Evolutionary conservation across 2,329 filamentous ascomycete species (phyloP).

Genomic region (Coleophoma eucalyptorum): DNA sequence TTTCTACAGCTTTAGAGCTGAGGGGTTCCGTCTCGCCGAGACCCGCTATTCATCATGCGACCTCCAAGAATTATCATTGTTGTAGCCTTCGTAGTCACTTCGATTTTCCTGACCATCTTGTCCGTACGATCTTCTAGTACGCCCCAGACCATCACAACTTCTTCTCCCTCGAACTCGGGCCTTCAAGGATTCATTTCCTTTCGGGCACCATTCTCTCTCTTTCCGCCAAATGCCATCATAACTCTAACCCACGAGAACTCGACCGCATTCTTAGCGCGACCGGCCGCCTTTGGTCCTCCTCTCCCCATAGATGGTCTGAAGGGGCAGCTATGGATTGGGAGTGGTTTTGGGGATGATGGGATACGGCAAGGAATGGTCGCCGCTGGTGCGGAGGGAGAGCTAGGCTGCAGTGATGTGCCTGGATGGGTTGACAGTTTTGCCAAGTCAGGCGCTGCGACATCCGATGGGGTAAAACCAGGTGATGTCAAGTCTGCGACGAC

Average conservation of each 20-base stretch:
- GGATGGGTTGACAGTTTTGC: conserved; percentile 70
- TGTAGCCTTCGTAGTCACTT: conserved; percentile 23
- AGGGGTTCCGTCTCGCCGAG: conserved; percentile 13
- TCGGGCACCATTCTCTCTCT: conserved; percentile 77
- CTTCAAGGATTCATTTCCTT: conserved; percentile 64
- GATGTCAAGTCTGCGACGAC: conserved; percentile 21
- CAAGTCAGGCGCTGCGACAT: conserved; percentile 27
- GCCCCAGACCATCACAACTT: conserved; percentile 13
- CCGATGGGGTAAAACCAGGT: conserved; percentile 12
- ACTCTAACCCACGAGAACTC: conserved; percentile 97
- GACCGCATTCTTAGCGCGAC: conserved; percentile 90
- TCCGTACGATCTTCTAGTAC: conserved; percentile 23
- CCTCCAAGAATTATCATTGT: conserved; percentile 27
- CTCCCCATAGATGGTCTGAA: conserved; percentile 75
- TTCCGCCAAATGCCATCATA: conserved; percentile 92
- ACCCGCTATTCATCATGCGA: conserved; percentile 23
- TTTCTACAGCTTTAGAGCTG: conserved; percentile 19
- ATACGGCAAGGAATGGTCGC: conserved; percentile 52
- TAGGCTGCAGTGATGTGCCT: conserved; percentile 92
- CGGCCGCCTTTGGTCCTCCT: conserved; percentile 85
- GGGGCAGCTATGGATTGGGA: conserved; percentile 90
- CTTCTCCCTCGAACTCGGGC: conserved; percentile 29
- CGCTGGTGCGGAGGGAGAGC: conserved; percentile 67
- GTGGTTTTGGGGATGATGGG: conserved; percentile 80
- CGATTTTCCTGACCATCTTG: conserved; percentile 24